Conservation (phyloP, 192 early-diverging fungal species). For the Pilobolus umbonatus region DNA sequence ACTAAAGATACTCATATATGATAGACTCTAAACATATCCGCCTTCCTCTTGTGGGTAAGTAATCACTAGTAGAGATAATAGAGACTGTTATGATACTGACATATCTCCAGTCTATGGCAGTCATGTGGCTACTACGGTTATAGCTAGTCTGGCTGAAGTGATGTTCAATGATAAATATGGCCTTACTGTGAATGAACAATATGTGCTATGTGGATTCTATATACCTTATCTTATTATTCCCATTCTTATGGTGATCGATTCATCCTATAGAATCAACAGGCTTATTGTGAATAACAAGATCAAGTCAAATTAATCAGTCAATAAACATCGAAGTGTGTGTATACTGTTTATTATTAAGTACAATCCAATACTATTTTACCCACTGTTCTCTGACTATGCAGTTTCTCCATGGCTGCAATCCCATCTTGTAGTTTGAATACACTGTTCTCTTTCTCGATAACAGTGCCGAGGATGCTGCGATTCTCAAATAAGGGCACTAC, state of each 20-base stretch:
- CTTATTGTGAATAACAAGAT: too few species aligned
- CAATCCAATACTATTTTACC: constrained; percentile 31
- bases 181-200: constrained; percentile 37
- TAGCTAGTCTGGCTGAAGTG: constrained; percentile 52
- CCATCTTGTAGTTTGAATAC: constrained; percentile 25
- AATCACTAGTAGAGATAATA: not conserved
- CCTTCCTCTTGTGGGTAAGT: constrained; percentile 15
- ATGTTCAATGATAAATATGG: constrained; percentile 39
- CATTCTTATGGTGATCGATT: constrained; percentile 48
- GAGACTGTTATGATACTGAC: not conserved
- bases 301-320: too few species aligned
- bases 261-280: constrained; percentile 8
- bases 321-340: too few species aligned
- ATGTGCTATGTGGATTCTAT: constrained; percentile 50
- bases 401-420: constrained; percentile 20
- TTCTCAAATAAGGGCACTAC: not conserved
- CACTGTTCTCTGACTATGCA: constrained; percentile 15
- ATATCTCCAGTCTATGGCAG: constrained; percentile 49
- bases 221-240: constrained; percentile 66
- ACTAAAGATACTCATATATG: not conserved
- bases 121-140: constrained; percentile 72
- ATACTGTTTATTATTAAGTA: not conserved
- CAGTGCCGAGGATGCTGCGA: not conserved
- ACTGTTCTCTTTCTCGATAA: constrained; percentile 6
- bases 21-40: constrained; percentile 6